Percentiles rank a stretch among this genome's conserved stretches.
Conservation (phyloP, 2,329 filamentous ascomycete genomes). For the Orbilia javanica region DNA sequence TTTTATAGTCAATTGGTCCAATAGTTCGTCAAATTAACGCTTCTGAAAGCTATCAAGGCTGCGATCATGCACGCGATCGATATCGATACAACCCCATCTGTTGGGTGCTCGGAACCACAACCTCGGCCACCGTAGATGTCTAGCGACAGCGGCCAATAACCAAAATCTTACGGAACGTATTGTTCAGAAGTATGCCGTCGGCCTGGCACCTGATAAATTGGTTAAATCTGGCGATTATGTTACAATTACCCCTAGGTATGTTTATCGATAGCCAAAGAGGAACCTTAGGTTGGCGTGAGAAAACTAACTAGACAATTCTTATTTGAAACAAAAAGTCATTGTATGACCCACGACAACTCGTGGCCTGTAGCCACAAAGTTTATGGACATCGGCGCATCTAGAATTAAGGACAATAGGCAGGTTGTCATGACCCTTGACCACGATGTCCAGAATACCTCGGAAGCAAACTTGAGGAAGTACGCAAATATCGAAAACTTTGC, state of each 20-base stretch:
- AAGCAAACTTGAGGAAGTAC: conserved; percentile 86
- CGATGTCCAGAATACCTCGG: conserved; percentile 85
- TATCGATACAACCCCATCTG: conserved; percentile 26
- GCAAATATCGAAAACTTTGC: conserved; percentile 84
- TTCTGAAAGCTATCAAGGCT: conserved; percentile 53
- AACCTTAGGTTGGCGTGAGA: too few relatives aligned
- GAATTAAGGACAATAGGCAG: conserved; percentile 78
- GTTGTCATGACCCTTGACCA: conserved; percentile 88
- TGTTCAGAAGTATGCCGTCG: conserved; percentile 83
- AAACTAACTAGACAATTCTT: too few relatives aligned
- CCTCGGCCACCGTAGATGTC: conserved; percentile 58
- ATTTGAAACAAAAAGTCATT: conserved; percentile 69
- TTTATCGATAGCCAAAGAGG: background rate
- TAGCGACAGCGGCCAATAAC: conserved; percentile 65
- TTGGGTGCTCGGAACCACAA: conserved; percentile 12
- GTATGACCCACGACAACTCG: conserved; percentile 90
- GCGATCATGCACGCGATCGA: conserved; percentile 28
- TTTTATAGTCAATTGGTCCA: conserved; percentile 3
- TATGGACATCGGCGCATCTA: conserved; percentile 82
- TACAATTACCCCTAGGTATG: conserved; percentile 68
- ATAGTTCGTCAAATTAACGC: conserved; percentile 27
- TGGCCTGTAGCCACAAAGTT: conserved; percentile 83
- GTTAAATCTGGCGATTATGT: conserved; percentile 88
- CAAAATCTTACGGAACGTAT: conserved; percentile 96
- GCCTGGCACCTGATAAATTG: conserved; percentile 78